Evolutionary conservation across 1,284 basidiomycete species (phyloP).

Genomic region (Agroathelia rolfsii): DNA sequence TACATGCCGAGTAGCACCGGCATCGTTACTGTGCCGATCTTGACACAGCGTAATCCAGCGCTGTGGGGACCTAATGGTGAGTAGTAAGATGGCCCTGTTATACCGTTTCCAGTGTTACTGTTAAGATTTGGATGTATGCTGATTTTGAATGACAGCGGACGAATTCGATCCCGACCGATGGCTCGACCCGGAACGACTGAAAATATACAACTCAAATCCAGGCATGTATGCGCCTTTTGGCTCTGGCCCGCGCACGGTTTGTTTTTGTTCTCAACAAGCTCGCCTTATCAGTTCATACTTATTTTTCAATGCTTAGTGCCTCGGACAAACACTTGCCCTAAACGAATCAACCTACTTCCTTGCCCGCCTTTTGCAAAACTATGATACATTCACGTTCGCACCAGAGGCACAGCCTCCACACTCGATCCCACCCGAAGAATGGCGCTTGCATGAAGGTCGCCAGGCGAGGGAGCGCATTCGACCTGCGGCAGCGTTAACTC

Average conservation of each 20-base stretch:
- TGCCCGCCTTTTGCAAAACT: constrained; percentile 53
- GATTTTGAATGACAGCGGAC: too few relatives aligned
- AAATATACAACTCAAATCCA: constrained; percentile 43
- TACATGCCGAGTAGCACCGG: constrained; percentile 52
- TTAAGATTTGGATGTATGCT: too few relatives aligned
- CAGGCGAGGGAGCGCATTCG: constrained; percentile 47
- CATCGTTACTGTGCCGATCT: constrained; percentile 45
- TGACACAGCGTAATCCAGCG: constrained; percentile 48
- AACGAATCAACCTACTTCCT: constrained; percentile 66
- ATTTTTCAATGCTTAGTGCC: constrained; percentile 32
- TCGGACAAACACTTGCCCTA: constrained; percentile 66
- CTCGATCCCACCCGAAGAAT: constrained; percentile 48
- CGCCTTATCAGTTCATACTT: constrained; percentile 20
- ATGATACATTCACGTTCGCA: constrained; percentile 47
- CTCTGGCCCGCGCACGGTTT: constrained; percentile 46
- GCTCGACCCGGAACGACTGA: constrained; percentile 41
- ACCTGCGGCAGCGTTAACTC: constrained; percentile 49
- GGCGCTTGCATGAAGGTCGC: constrained; percentile 42
- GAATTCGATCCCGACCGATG: constrained; percentile 64
- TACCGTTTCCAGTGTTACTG: too few relatives aligned
- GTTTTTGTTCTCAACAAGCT: constrained; percentile 11
- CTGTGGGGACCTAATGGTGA: too few relatives aligned
- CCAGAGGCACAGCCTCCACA: constrained; percentile 49
- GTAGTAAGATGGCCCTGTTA: too few relatives aligned
- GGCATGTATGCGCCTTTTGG: constrained; percentile 64